Evolutionary conservation across 345 rosid species (phyloP), one percentile per base, ranked within the genome.

Genomic region (rapeseed (Brassica napus)): DNA sequence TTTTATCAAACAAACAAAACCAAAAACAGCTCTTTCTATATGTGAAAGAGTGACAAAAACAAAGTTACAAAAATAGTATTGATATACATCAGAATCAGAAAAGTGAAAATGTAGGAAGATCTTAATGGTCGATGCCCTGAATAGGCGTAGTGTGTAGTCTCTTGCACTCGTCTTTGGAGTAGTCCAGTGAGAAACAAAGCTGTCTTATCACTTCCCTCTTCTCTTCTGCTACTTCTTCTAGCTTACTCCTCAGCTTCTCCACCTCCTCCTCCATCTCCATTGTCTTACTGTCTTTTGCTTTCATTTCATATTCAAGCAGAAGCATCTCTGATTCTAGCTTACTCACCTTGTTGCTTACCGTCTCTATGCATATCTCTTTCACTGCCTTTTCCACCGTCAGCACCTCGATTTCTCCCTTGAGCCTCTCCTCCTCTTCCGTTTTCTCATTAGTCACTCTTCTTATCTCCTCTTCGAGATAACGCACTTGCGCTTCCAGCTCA

Each of bases 181-280:
- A 83, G 82, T 92, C 93, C 12, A 92, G 73, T 3, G 94, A 86
- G 81, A 89, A 88, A 77, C 97, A 90, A 0, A 92, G 89, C 54
- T 92, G 97, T 61, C 97, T 76, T 64, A 90, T 90, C 34, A 85
- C 97, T 82, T 90, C 93, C 68, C 93, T 81, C 77, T 91, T 91
- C 84, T 85, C 87, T 77, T 91, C 94, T 8, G 88, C 91, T 69
- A 88, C 82, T 78, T 88, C 94, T 69, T 80, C 42, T 14, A 91
- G 83, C 55, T 82, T 3, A 9, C 52, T 76, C 76, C 80, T 87
- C 73, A 86, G 87, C 82, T 70, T 86, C 85, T 88, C 86, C 4
- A 87, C 76, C 84, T 86, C 85, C 68, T 77, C 79, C 87, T 88
- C 89, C 71, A 90, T 73, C 79, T 84, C 89, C 65, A 72, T 68